Evolutionary conservation across 192 early-diverging fungal genomes (phyloP), one percentile per base, ranked within the genome.

Genomic region (Linnemannia schmuckeri): DNA sequence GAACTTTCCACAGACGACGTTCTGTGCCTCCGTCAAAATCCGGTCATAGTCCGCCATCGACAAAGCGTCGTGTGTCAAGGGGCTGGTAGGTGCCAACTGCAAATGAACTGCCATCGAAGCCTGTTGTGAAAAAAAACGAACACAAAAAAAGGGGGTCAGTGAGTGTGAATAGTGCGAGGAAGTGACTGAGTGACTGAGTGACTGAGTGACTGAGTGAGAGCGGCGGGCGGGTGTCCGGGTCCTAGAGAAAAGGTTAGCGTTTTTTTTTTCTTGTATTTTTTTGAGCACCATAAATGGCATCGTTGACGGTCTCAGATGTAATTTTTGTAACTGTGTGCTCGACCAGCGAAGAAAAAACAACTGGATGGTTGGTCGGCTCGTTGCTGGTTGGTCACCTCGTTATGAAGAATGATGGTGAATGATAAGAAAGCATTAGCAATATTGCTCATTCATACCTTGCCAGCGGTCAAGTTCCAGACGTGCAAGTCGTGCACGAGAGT

Each of bases 401-500:
- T 57, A 6, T 7, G 37, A 37, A 37, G 3, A 6, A 57, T 57
- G 55, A 57, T 57, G 55, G 8, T n/a, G 55, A 18, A 66, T 33
- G 30, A 66, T 63, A 27, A 27, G 8, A 27, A 63, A 27, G 12
- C n/a, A 66, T 33, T 27, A 33, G 27, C 9, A 27, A 33, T 63
- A 22, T 66, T 52, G 49, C 49, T 18, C 49, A 66, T 38, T 24
- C 52, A 40, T 87, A 87, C 85, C 80, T 92, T 92, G 68, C 92
- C 92, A 41, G 91, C 87, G 6, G 92, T 91, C 72, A 93, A 76
- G 27, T 88, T 90, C 92, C 92, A 93, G 24, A 92, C 88, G 74
- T 93, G 92, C 20, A 93, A 76, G 76, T 93, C 92, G 57, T 93
- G 92, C 17, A 92, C 90, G 33, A 88, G 69, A 9, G 85, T 78